Evolutionary conservation across 129 eudicot genomes (phyloP), one percentile per base, ranked within the genome.

Genomic region (Pseudognaphalium luteoalbum): DNA sequence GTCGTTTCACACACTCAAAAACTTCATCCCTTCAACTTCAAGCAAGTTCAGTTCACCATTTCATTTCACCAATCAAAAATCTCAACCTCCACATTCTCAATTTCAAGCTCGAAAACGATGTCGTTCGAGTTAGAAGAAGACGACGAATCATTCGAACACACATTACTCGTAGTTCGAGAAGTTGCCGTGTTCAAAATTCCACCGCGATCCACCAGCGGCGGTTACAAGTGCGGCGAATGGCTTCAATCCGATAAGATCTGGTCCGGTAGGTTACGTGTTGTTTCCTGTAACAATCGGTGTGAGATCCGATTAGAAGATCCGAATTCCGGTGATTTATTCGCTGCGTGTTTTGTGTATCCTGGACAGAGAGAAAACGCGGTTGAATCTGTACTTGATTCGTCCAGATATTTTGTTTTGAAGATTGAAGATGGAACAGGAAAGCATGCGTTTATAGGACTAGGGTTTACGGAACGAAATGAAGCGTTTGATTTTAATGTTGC

Each of bases 151-250:
- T 91, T 94, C 87, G 93, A 87, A 87, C 99, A 94, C 90, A 94
- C 99, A 10, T 83, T 94, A 76, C 89, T 94, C 11, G 99, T 94
- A 0, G 92, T 94, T 29, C 99, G 99, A 20, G 99, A 94, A 80
- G 99, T 91, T 7, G 68, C 92, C 35, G 96, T 94, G 1, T 94
- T 59, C 90, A 94, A 94, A 80, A 94, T 94, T 74, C 99, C 99
- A 0, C 99, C 99, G 20, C 96, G 99, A 5, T 81, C 97, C 76
- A 89, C 96, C 47, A 70, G 83, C 77, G 97, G 97, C 77, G 99
- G 99, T 39, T 94, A 91, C 89, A 94, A 94, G 74, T 94, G 99
- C 86, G 99, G 99, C 37, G 99, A 94, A 85, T 94, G 99, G 99
- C 90, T 94, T 19, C 97, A 94, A 69, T 87, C 97, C 44, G 99